Evolutionary conservation across 352 stramenopile genomes (phyloP).

Genomic region (Globisporangium irregulare): DNA sequence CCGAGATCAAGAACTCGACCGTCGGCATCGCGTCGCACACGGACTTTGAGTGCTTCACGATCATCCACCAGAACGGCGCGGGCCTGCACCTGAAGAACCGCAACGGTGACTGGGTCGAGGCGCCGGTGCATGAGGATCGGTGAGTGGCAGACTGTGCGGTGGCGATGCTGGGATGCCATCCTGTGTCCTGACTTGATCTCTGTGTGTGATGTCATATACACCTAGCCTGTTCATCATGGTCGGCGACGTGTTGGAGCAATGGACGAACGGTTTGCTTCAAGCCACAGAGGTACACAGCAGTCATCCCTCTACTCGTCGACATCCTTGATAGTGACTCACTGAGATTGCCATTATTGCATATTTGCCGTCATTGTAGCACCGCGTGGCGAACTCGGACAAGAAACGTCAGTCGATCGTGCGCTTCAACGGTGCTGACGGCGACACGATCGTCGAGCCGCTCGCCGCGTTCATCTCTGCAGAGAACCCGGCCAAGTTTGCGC

Average conservation of each 20-base stretch:
- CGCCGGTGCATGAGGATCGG: conserved; percentile 65
- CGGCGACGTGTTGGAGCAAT: conserved; percentile 78
- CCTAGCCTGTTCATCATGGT: conserved; percentile 71
- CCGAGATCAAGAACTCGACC: conserved; percentile 47
- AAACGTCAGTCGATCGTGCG: conserved; percentile 83
- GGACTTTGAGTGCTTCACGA: conserved; percentile 84
- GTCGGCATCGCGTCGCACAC: conserved; percentile 83
- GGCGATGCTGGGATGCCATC: background rate
- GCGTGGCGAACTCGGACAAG: conserved; percentile 68
- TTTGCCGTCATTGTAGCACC: conserved; percentile 38
- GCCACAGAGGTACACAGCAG: conserved; percentile 55
- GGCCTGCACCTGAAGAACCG: conserved; percentile 66
- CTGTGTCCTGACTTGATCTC: background rate
- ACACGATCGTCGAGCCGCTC: conserved; percentile 68
- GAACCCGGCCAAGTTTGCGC: conserved; percentile 53
- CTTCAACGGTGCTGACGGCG: conserved; percentile 74
- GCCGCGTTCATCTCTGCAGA: conserved; percentile 46
- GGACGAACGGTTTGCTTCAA: conserved; percentile 71
- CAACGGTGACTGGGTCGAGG: conserved; percentile 63
- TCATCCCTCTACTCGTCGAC: background rate
- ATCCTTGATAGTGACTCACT: background rate
- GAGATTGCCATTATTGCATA: background rate
- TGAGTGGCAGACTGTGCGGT: conserved; percentile 11
- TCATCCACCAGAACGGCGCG: conserved; percentile 81
- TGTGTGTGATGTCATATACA: background rate